Conservation (phyloP, 2,329 filamentous ascomycete species). For the Sordariomycetes sp. region DNA sequence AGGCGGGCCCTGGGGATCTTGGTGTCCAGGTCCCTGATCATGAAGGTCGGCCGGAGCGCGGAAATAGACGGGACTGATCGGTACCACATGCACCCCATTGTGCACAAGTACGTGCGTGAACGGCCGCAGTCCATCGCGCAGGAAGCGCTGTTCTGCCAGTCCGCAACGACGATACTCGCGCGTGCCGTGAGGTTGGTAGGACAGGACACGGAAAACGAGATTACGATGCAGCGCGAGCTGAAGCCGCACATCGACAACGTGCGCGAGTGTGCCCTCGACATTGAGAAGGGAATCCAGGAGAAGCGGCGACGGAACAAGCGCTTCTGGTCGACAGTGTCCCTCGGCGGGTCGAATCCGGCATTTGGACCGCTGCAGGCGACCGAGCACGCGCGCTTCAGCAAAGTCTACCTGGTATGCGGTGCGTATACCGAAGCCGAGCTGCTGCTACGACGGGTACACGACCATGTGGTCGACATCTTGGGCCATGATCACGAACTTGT, state of each 20-base stretch:
- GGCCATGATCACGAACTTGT: background rate
- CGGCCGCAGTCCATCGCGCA: background rate
- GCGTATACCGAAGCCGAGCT: background rate
- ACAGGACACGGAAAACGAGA: background rate
- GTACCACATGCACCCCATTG: conserved; percentile 6
- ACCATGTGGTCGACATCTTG: background rate
- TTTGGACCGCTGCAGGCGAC: background rate
- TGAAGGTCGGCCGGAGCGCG: background rate
- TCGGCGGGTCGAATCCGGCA: background rate
- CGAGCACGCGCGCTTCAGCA: background rate
- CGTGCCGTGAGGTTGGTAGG: background rate
- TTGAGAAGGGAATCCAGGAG: background rate
- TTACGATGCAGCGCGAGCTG: background rate
- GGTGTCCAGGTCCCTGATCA: background rate
- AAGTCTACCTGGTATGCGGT: background rate
- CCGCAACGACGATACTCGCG: background rate
- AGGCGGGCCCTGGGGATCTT: background rate
- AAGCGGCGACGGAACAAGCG: background rate
- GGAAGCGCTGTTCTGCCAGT: background rate
- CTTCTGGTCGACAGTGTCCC: background rate
- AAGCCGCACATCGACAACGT: background rate
- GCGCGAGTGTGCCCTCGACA: background rate
- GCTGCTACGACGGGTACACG: background rate
- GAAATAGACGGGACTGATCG: background rate
- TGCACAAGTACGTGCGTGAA: conserved; percentile 5